Evolutionary conservation across 495 filamentous ascomycete genomes (phyloP).

Genomic region (Daldinia decipiens): DNA sequence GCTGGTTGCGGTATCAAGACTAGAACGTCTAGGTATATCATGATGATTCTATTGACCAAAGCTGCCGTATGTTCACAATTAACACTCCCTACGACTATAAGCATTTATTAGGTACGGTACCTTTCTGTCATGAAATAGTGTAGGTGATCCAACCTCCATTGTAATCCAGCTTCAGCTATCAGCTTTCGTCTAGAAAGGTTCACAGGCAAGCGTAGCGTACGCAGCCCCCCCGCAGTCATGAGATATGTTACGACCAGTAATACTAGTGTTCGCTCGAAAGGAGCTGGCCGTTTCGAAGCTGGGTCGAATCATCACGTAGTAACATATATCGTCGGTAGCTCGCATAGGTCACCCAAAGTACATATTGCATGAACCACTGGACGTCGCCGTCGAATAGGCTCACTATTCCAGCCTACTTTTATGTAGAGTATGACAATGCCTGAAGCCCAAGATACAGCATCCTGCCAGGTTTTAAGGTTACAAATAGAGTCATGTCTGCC

Average conservation of each 20-base stretch:
- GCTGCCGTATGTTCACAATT: not conserved
- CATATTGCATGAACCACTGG: not conserved
- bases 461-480: constrained; percentile 1
- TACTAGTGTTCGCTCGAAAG: not conserved
- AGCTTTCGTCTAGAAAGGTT: not conserved
- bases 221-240: not conserved
- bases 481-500: not conserved
- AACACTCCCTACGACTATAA: not conserved
- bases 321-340: not conserved
- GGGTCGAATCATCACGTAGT: not conserved
- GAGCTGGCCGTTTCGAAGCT: not conserved
- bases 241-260: not conserved
- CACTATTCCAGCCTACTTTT: not conserved
- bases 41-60: not conserved
- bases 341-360: not conserved
- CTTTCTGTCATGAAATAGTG: not conserved
- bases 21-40: not conserved
- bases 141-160: not conserved
- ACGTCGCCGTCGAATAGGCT: not conserved
- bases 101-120: not conserved
- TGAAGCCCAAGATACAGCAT: not conserved
- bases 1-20: not conserved
- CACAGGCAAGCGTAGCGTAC: not conserved
- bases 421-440: not conserved
- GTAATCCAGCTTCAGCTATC: not conserved